Percentiles rank a stretch among this genome's conserved stretches.
These are phyloP conservation scores for Carnegiea gigantea DNA, from an alignment of 179 eudicot genomes.

Conservation along the genomic window DNA sequence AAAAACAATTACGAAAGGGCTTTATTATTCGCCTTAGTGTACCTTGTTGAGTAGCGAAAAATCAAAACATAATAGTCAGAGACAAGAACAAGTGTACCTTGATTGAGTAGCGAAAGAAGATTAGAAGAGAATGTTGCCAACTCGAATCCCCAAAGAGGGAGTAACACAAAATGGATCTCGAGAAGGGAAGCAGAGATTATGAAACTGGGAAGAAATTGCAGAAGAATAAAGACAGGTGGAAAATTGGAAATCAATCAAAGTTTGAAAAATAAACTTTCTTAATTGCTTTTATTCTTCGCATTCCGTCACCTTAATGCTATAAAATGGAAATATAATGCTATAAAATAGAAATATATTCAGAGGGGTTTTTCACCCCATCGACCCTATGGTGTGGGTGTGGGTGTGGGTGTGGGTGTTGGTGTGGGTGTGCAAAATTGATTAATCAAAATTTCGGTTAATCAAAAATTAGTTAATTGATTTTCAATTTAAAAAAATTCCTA, in stretches of 20 bases:
- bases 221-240: not conserved
- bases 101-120: not conserved
- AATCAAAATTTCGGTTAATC: no score
- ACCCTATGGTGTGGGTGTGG: no score
- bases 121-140: not conserved
- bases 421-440: no score
- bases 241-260: not conserved
- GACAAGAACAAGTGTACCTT: not conserved
- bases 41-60: not conserved
- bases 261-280: not conserved
- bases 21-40: not conserved
- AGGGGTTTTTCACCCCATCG: no score
- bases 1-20: not conserved
- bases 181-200: not conserved
- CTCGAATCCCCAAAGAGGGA: not conserved
- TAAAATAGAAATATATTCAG: no score
- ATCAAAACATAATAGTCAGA: not conserved
- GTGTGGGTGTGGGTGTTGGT: no score
- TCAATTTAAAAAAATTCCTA: no score
- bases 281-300: not conserved
- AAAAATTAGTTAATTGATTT: no score
- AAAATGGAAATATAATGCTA: no score
- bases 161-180: slow-evolving; percentile 13
- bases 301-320: not conserved
- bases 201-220: not conserved